These are phyloP conservation scores for Yarrowia yakushimensis DNA, from an alignment of 805 yeast species.

Conservation along the genomic window DNA sequence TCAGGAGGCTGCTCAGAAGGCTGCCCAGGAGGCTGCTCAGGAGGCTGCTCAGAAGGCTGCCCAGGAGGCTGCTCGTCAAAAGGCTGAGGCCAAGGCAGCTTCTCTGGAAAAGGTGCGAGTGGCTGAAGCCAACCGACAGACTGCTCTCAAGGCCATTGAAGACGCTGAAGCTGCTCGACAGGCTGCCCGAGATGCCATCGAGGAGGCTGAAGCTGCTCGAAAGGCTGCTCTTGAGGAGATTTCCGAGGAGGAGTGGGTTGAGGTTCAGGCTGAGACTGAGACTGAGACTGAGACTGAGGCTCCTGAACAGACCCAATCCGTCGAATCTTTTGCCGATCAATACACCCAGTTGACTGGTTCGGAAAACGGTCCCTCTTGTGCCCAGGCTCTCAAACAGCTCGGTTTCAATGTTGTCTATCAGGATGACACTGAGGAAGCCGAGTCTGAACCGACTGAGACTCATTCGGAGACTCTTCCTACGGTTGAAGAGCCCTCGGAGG, in stretches of 20 bases:
- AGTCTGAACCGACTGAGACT: neutral
- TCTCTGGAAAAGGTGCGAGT: constrained; percentile 3
- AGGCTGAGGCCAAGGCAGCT: neutral
- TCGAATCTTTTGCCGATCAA: neutral
- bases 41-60: neutral
- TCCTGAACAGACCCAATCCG: too few relatives aligned
- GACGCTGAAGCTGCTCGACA: neutral
- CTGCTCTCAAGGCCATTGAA: neutral
- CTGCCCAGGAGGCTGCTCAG: too few relatives aligned
- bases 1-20: too few relatives aligned
- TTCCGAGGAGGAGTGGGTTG: neutral
- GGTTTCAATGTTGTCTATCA: constrained; percentile 2
- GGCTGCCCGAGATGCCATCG: neutral
- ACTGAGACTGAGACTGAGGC: neutral
- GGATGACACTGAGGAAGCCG: neutral
- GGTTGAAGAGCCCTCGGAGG: neutral
- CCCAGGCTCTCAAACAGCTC: constrained; percentile 20
- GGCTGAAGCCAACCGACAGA: neutral
- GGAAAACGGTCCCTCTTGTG: constrained; percentile 5
- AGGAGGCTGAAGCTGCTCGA: neutral
- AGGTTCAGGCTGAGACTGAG: neutral
- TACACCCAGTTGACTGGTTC: constrained; percentile 5
- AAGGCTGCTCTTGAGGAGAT: constrained; percentile 1
- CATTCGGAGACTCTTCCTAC: too few relatives aligned
- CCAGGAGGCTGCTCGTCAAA: neutral